Conservation (phyloP, 805 yeast genomes). For the Candida patagonica region DNA sequence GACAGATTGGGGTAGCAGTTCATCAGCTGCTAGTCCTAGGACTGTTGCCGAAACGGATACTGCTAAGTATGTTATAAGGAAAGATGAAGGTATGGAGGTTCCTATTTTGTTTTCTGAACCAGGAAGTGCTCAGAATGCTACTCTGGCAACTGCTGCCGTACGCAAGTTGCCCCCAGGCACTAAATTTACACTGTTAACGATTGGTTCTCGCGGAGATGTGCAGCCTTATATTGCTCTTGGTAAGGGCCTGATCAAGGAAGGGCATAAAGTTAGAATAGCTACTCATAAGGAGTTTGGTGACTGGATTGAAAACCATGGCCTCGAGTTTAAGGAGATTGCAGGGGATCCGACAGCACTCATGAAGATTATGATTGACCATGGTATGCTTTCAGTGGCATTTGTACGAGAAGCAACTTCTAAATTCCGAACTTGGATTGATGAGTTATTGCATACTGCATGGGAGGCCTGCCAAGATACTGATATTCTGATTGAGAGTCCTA, state of each 20-base stretch:
- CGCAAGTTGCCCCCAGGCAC: slow-evolving; percentile 30
- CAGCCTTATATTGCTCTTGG: slow-evolving; percentile 94
- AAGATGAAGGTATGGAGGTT: slow-evolving; percentile 35
- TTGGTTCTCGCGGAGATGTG: slow-evolving; percentile 94
- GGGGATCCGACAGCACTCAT: slow-evolving; percentile 90
- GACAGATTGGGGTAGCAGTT: too few species aligned
- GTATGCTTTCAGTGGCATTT: slow-evolving; percentile 74
- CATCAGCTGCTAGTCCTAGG: not conserved
- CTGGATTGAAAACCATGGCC: slow-evolving; percentile 62
- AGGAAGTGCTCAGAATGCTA: not conserved
- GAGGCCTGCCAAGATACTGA: slow-evolving; percentile 75
- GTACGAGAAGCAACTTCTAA: slow-evolving; percentile 72
- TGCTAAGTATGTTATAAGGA: slow-evolving; percentile 58
- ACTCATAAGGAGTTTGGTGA: slow-evolving; percentile 74
- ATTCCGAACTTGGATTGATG: slow-evolving; percentile 77
- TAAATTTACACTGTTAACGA: slow-evolving; percentile 65
- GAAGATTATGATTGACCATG: slow-evolving; percentile 88
- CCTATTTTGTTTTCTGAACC: slow-evolving; percentile 13
- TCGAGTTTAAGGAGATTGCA: slow-evolving; percentile 66
- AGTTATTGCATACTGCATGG: slow-evolving; percentile 69
- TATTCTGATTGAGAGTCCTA: slow-evolving; percentile 86
- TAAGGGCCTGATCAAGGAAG: slow-evolving; percentile 66
- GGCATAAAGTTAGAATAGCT: slow-evolving; percentile 76
- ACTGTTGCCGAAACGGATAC: not conserved
- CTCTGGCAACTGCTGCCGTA: slow-evolving; percentile 3